These are phyloP conservation scores for Tremella mesenterica DNA, from an alignment of 768 basidiomycete genomes.

Conservation along the genomic window DNA sequence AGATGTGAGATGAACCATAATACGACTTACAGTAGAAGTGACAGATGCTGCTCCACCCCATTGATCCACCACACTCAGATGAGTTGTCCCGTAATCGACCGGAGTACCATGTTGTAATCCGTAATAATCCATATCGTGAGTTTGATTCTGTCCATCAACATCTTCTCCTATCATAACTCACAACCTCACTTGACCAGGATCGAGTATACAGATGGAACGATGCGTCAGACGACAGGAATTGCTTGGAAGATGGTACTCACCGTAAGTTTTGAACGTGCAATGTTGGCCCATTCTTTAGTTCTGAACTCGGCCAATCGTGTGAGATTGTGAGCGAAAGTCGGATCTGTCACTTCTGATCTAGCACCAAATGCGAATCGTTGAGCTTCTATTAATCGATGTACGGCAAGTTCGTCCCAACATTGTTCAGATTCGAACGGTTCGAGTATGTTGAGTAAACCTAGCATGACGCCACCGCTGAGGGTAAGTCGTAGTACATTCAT, in stretches of 20 bases:
- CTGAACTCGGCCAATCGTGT: conserved; percentile 55
- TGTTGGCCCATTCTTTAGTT: conserved; percentile 51
- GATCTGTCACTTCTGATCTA: conserved; percentile 64
- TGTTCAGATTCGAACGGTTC: conserved; percentile 53
- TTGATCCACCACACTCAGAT: conserved; percentile 71
- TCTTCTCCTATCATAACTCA: neutral
- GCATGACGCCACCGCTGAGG: conserved; percentile 67
- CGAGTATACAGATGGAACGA: neutral
- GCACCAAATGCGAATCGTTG: conserved; percentile 75
- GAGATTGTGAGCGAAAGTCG: conserved; percentile 54
- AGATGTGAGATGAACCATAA: neutral
- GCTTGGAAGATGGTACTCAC: conserved; percentile 48
- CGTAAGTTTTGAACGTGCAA: conserved; percentile 61
- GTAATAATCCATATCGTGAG: conserved; percentile 76
- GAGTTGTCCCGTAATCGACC: conserved; percentile 87
- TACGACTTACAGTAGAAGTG: conserved; percentile 58
- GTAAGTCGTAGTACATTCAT: neutral
- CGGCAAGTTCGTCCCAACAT: conserved; percentile 49
- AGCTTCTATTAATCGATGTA: conserved; percentile 73
- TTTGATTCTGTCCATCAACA: conserved; percentile 61
- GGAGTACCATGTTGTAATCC: conserved; percentile 68
- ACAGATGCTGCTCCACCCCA: conserved; percentile 75
- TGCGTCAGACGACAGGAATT: neutral
- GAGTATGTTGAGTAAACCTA: conserved; percentile 84
- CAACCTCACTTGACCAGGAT: too few species aligned